phyloP scores from a whole-genome alignment of 306 rosid species.

The Dryas octopetala region DNA sequence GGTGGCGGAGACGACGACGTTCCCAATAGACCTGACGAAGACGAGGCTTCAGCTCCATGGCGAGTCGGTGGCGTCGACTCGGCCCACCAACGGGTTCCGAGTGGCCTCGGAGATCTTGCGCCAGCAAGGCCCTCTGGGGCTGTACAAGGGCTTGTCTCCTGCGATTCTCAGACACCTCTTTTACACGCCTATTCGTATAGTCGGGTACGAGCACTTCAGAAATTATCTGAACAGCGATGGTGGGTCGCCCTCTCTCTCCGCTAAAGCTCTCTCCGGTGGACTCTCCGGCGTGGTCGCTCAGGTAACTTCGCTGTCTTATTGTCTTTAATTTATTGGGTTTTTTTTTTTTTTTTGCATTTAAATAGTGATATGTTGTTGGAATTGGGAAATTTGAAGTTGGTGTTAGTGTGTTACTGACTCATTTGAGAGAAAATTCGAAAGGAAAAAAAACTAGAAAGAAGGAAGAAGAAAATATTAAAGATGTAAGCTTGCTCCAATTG shows the following conservation, averaged over 20 bases:
- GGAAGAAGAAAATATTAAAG: not conserved
- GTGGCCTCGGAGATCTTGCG: slow-evolving; percentile 55
- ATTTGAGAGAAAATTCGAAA: not conserved
- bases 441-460: no score
- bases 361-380: not conserved
- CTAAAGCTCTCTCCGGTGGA: slow-evolving; percentile 73
- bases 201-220: slow-evolving; percentile 73
- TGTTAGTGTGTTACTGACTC: not conserved
- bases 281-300: slow-evolving; percentile 74
- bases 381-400: not conserved
- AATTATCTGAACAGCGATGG: slow-evolving; percentile 33
- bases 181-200: slow-evolving; percentile 78
- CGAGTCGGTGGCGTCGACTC: slow-evolving; percentile 51
- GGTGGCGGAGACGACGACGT: slow-evolving; percentile 87
- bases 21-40: slow-evolving; percentile 78
- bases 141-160: slow-evolving; percentile 83
- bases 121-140: slow-evolving; percentile 60
- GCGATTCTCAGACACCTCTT: slow-evolving; percentile 73
- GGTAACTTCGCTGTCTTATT: slow-evolving; percentile 37
- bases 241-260: slow-evolving; percentile 46
- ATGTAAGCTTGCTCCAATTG: not conserved
- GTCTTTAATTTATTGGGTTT: not conserved
- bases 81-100: slow-evolving; percentile 52
- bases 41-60: slow-evolving; percentile 90
- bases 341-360: no score